These are phyloP conservation scores for Acacia pycnantha DNA, from an alignment of 331 rosid species.

Conservation along the genomic window DNA sequence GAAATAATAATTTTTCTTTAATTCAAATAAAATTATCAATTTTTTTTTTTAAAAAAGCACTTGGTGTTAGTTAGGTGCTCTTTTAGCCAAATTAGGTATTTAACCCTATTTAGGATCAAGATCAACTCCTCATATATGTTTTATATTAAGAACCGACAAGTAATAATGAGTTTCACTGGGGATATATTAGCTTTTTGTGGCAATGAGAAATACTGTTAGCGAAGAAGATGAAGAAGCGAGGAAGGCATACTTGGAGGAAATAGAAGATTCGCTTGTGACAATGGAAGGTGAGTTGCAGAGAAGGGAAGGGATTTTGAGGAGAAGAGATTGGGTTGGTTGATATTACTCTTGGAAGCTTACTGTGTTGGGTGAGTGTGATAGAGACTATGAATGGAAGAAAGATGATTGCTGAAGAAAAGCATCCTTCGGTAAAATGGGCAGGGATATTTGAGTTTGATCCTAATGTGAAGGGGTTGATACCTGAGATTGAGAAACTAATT, in stretches of 20 bases:
- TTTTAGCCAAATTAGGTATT: too few relatives aligned
- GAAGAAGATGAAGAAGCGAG: constrained; percentile 41
- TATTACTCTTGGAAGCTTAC: constrained; percentile 9
- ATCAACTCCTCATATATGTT: too few relatives aligned
- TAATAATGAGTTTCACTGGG: too few relatives aligned
- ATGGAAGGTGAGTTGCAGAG: constrained; percentile 45
- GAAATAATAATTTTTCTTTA: too few relatives aligned
- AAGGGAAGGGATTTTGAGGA: constrained; percentile 38
- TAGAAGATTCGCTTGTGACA: constrained; percentile 30
- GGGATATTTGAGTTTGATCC: constrained; percentile 44
- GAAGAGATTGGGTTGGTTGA: constrained; percentile 33
- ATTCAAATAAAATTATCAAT: too few relatives aligned
- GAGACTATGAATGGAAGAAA: constrained; percentile 38
- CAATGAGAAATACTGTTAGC: too few relatives aligned
- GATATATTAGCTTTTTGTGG: too few relatives aligned
- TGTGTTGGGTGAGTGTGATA: constrained; percentile 34
- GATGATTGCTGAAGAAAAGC: constrained; percentile 38
- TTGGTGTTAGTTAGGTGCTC: too few relatives aligned
- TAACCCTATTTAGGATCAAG: too few relatives aligned
- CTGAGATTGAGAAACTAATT: constrained; percentile 45
- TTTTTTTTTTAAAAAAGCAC: too few relatives aligned
- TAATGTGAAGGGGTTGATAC: constrained; percentile 52
- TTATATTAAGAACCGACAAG: too few relatives aligned
- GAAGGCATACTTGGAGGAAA: constrained; percentile 33
- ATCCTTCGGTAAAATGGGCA: constrained; percentile 60